Percentiles rank a stretch among this genome's conserved stretches.
phyloP scores from a whole-genome alignment of 768 basidiomycete species.

The Tricholoma flavovirens region DNA sequence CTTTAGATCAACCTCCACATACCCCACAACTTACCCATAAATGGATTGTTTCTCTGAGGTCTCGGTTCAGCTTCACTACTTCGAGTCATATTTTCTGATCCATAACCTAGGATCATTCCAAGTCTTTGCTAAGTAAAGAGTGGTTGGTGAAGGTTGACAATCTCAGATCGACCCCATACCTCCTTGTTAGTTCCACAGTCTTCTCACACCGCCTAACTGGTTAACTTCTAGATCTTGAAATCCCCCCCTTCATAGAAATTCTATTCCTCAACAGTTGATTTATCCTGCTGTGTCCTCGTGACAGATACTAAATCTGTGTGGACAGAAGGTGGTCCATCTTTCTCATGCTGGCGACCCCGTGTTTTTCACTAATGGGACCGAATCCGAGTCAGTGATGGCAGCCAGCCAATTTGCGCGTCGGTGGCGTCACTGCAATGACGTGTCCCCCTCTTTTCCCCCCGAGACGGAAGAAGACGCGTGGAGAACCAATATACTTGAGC shows the following conservation, averaged over 20 bases:
- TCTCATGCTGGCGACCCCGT: constrained; percentile 2
- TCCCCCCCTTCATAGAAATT: constrained; percentile 49
- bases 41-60: constrained; percentile 52
- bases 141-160: constrained; percentile 69
- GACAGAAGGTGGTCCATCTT: constrained; percentile 54
- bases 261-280: constrained; percentile 46
- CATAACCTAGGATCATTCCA: constrained; percentile 47
- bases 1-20: not conserved
- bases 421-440: constrained; percentile 58
- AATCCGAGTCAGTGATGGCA: constrained; percentile 33
- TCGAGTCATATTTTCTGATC: constrained; percentile 9
- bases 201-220: not conserved
- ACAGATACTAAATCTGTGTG: constrained; percentile 74
- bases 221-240: constrained; percentile 1
- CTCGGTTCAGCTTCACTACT: constrained; percentile 8
- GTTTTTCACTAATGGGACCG: constrained; percentile 9
- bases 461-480: constrained; percentile 51
- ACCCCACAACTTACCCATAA: not conserved
- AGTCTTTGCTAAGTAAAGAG: constrained; percentile 55
- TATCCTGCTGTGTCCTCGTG: constrained; percentile 54
- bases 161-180: constrained; percentile 57
- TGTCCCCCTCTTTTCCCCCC: constrained; percentile 23
- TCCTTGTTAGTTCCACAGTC: constrained; percentile 59
- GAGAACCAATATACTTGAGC: constrained; percentile 48
- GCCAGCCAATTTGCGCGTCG: constrained; percentile 59